Conservation (phyloP, 176 grass and related monocot genomes). For the Oryza coarctata region DNA sequence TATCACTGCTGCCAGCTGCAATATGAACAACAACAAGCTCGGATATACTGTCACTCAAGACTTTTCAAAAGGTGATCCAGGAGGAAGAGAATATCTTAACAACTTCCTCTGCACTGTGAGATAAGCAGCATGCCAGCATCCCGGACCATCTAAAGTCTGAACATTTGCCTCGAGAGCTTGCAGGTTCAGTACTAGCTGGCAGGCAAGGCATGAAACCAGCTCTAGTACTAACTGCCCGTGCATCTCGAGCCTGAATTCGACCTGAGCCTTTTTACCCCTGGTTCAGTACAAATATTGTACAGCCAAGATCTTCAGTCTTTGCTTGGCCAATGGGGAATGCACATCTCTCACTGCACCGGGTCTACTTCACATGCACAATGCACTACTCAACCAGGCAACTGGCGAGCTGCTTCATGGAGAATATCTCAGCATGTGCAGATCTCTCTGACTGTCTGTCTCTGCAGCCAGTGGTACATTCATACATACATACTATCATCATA, state of each 20-base stretch:
- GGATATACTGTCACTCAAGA: no score
- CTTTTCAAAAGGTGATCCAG: constrained; percentile 22
- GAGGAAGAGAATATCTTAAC: not conserved
- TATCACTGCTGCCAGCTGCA: not conserved
- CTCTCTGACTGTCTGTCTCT: no score
- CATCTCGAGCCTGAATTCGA: not conserved
- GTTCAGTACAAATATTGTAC: constrained; percentile 9
- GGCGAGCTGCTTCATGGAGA: not conserved
- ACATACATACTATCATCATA: no score
- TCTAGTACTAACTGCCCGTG: not conserved
- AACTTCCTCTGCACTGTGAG: not conserved
- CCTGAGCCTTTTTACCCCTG: not conserved
- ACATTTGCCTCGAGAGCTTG: not conserved
- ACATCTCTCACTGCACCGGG: not conserved
- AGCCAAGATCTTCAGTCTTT: not conserved
- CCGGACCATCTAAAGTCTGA: not conserved
- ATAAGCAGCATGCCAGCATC: not conserved
- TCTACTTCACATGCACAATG: constrained; percentile 35
- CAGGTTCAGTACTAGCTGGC: not conserved
- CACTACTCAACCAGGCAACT: not conserved
- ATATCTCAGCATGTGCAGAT: no score
- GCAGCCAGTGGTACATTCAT: no score
- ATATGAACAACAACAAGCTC: no score
- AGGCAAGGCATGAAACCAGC: not conserved
- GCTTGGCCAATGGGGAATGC: not conserved